phyloP scores from a whole-genome alignment of 192 early-diverging fungal genomes.

The Gamsiella multidivaricata region DNA sequence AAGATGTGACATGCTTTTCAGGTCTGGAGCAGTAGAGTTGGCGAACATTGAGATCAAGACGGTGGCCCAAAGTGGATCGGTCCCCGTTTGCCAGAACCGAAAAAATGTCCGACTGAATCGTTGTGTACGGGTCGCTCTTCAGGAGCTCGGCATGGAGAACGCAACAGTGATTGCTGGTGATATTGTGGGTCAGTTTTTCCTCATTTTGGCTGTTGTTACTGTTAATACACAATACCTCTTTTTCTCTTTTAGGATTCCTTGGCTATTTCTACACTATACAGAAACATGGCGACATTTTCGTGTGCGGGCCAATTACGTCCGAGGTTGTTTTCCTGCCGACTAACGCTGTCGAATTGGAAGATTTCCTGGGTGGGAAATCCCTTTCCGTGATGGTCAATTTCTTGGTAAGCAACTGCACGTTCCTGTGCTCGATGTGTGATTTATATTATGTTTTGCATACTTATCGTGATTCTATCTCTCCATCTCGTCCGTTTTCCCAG shows the following conservation, averaged over 20 bases:
- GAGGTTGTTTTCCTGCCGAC: conserved; percentile 8
- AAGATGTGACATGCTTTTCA: conserved; percentile 2
- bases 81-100: background rate
- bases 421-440: no score
- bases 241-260: conserved; percentile 1
- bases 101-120: conserved; percentile 10
- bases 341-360: background rate
- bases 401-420: background rate
- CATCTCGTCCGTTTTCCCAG: background rate
- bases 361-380: conserved; percentile 5
- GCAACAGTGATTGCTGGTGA: conserved; percentile 1
- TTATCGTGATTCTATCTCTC: background rate
- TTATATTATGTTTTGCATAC: background rate
- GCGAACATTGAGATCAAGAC: conserved; percentile 11
- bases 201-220: background rate
- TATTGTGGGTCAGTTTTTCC: background rate
- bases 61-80: background rate
- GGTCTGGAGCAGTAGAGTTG: background rate
- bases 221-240: background rate
- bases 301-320: background rate
- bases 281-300: background rate
- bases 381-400: conserved; percentile 8
- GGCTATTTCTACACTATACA: conserved; percentile 1
- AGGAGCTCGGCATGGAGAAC: background rate
- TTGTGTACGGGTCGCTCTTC: conserved; percentile 7